Evolutionary conservation across 805 yeast genomes (phyloP).

Genomic region (Wickerhamiella bombiphila): DNA sequence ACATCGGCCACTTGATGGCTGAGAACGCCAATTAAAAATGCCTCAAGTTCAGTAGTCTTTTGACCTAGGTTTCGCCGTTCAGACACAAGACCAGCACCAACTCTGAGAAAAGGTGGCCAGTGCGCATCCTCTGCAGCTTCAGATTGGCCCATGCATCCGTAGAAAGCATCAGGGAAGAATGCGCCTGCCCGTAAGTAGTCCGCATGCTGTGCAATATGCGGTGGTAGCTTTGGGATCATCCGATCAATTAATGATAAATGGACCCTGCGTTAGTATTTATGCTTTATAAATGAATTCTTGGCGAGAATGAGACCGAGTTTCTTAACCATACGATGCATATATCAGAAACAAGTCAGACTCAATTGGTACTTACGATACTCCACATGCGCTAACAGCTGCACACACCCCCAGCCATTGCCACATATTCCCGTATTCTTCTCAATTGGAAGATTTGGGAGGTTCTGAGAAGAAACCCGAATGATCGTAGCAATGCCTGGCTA

Average conservation of each 20-base stretch:
- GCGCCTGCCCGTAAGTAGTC: constrained; percentile 41
- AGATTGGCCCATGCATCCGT: constrained; percentile 38
- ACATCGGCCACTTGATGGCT: constrained; percentile 52
- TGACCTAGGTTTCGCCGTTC: constrained; percentile 19
- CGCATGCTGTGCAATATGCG: constrained; percentile 20
- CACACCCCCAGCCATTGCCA: too few relatives aligned
- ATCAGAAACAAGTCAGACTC: too few relatives aligned
- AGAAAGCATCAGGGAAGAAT: constrained; percentile 57
- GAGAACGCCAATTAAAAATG: constrained; percentile 44
- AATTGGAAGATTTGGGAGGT: too few relatives aligned
- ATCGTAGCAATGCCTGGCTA: too few relatives aligned
- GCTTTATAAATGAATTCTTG: too few relatives aligned
- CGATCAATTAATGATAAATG: constrained; percentile 17
- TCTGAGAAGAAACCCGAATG: too few relatives aligned
- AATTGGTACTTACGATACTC: too few relatives aligned
- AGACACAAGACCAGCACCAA: constrained; percentile 32
- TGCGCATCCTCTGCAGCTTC: constrained; percentile 48
- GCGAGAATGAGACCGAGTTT: too few relatives aligned
- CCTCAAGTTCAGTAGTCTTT: constrained; percentile 25
- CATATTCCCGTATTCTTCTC: too few relatives aligned
- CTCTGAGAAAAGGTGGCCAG: constrained; percentile 51
- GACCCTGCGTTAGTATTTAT: too few relatives aligned
- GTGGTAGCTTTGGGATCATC: constrained; percentile 22
- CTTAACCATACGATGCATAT: too few relatives aligned
- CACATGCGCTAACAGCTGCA: too few relatives aligned